Conservation (phyloP, 306 rosid genomes). For the Morella rubra region DNA sequence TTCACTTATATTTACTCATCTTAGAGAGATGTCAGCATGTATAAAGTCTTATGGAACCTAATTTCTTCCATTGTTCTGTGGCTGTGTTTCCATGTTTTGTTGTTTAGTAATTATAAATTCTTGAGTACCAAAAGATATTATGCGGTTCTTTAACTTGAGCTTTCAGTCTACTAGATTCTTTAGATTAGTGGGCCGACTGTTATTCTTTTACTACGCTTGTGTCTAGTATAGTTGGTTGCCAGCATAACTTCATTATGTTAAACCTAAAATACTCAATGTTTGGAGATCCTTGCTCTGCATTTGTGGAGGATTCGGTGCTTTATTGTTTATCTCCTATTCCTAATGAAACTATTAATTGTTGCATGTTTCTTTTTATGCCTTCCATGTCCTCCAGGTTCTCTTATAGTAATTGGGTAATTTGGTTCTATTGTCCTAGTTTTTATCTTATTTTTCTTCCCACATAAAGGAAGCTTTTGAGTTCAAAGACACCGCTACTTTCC, state of each 20-base stretch:
- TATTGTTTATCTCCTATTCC: background rate
- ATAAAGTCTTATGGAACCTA: too few relatives aligned
- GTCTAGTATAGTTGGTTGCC: too few relatives aligned
- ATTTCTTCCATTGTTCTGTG: slow-evolving; percentile 42
- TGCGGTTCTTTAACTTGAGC: background rate
- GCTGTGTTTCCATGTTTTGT: background rate
- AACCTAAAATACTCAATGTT: background rate
- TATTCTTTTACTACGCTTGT: background rate
- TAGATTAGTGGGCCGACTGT: background rate
- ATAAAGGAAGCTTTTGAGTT: background rate
- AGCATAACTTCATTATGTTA: background rate
- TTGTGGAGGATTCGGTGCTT: background rate
- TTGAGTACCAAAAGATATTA: too few relatives aligned
- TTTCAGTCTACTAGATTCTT: background rate
- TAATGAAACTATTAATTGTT: background rate
- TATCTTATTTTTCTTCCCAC: background rate
- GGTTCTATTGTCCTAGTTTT: background rate
- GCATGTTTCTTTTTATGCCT: background rate
- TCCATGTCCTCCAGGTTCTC: background rate
- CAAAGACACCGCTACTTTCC: slow-evolving; percentile 32
- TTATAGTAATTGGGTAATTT: background rate
- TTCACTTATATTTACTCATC: too few relatives aligned
- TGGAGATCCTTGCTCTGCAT: too few relatives aligned
- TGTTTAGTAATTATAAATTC: background rate
- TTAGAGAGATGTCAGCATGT: too few relatives aligned